Percentiles rank a stretch among this genome's conserved stretches.
Conservation (phyloP, 805 yeast genomes). For the Wickerhamiella bombiphila region DNA sequence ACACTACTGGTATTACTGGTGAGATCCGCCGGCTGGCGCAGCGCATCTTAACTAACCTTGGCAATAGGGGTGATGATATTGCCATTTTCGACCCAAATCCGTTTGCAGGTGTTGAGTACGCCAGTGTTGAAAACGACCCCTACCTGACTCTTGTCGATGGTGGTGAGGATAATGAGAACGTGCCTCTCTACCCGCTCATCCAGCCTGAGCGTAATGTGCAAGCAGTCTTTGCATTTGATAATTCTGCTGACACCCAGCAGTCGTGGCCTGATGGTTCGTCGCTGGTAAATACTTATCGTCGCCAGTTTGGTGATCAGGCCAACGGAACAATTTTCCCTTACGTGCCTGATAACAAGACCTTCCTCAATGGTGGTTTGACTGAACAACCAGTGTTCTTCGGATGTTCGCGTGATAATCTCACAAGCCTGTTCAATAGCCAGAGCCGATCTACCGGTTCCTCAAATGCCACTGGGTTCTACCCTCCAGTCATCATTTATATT, state of each 20-base stretch:
- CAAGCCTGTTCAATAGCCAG: constrained; percentile 41
- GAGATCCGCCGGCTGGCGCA: constrained; percentile 32
- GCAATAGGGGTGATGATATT: constrained; percentile 32
- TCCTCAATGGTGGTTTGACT: constrained; percentile 32
- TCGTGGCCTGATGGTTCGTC: constrained; percentile 27
- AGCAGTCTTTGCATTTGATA: constrained; percentile 39
- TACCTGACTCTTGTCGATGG: constrained; percentile 53
- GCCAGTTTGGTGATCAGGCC: constrained; percentile 19
- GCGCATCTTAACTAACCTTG: constrained; percentile 27
- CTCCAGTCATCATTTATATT: constrained; percentile 65
- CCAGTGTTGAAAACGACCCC: constrained; percentile 20
- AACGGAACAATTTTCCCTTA: constrained; percentile 19
- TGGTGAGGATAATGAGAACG: constrained; percentile 62
- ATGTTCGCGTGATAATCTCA: constrained; percentile 43
- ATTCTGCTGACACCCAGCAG: constrained; percentile 23
- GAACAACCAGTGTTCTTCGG: constrained; percentile 66
- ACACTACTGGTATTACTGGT: constrained; percentile 36
- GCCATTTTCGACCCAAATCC: constrained; percentile 68
- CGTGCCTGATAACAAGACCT: constrained; percentile 28
- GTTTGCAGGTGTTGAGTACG: constrained; percentile 27
- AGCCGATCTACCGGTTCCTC: constrained; percentile 3
- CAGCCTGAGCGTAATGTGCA: constrained; percentile 50
- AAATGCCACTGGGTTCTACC: constrained; percentile 20
- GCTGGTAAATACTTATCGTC: constrained; percentile 19
- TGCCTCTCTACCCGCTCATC: constrained; percentile 52